These are phyloP conservation scores for Cystobasidium sp. DNA, from an alignment of 1,284 basidiomycete genomes.

Conservation along the genomic window DNA sequence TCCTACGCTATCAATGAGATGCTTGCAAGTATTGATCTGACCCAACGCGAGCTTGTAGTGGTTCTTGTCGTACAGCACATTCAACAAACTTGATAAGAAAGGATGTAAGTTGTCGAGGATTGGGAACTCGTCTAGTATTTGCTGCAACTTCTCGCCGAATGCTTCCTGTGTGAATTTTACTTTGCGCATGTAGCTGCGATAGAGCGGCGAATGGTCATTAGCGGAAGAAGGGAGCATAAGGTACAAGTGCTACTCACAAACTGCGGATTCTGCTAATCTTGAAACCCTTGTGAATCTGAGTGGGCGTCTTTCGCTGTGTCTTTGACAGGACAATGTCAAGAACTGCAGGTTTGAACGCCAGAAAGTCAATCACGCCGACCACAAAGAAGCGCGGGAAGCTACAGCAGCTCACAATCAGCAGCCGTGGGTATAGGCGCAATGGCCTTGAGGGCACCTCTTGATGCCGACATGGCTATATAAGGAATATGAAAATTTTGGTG, in stretches of 20 bases:
- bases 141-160: constrained; percentile 94
- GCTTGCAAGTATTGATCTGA: constrained; percentile 87
- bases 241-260: constrained; percentile 11
- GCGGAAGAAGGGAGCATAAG: background rate
- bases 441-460: constrained; percentile 71
- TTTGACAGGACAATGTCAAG: constrained; percentile 87
- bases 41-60: constrained; percentile 97
- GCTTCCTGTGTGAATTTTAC: constrained; percentile 97
- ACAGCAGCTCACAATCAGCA: constrained; percentile 68
- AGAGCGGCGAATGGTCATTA: background rate
- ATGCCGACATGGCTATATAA: constrained; percentile 14
- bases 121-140: constrained; percentile 93
- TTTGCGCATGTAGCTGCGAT: constrained; percentile 83
- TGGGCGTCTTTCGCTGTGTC: constrained; percentile 95
- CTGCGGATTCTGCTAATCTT: constrained; percentile 90
- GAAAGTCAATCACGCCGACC: background rate
- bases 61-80: constrained; percentile 97
- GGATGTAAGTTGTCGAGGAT: constrained; percentile 96
- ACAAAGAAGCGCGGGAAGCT: background rate
- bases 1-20: constrained; percentile 91
- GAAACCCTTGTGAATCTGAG: constrained; percentile 98
- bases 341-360: constrained; percentile 15
- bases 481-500: constrained; percentile 10
- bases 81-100: constrained; percentile 89
- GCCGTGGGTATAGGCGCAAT: constrained; percentile 98